These are phyloP conservation scores for Colletotrichum zoysiae DNA, from an alignment of 2,329 filamentous ascomycete species.

Conservation along the genomic window DNA sequence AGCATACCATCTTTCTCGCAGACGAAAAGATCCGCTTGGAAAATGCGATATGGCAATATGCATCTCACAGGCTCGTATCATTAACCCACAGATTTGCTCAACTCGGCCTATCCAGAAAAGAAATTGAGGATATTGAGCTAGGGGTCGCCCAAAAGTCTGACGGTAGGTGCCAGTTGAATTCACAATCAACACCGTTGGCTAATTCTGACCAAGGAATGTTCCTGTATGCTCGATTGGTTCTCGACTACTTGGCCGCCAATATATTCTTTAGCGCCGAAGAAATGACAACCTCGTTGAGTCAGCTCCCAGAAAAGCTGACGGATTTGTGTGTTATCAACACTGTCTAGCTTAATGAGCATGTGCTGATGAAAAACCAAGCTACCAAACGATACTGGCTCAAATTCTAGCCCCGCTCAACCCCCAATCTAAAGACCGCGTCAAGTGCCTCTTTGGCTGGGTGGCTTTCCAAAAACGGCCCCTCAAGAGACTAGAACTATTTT, in stretches of 20 bases:
- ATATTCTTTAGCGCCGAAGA: neutral
- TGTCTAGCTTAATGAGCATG: neutral
- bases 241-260: neutral
- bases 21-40: neutral
- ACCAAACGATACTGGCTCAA: neutral
- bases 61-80: neutral
- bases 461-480: neutral
- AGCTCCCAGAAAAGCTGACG: neutral
- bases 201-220: neutral
- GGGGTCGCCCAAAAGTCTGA: neutral
- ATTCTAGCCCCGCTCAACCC: neutral
- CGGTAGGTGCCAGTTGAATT: neutral
- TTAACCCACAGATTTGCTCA: neutral
- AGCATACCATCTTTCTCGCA: neutral
- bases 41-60: neutral
- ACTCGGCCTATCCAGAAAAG: neutral
- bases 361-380: neutral
- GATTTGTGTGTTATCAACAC: neutral
- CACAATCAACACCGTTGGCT: neutral
- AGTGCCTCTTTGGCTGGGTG: neutral
- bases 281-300: neutral
- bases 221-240: neutral
- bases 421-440: neutral
- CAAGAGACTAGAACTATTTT: neutral
- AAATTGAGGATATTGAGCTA: neutral